Base-by-base conservation (phyloP, 805 yeast genomes). In the Kuraishia borneana region DNA sequence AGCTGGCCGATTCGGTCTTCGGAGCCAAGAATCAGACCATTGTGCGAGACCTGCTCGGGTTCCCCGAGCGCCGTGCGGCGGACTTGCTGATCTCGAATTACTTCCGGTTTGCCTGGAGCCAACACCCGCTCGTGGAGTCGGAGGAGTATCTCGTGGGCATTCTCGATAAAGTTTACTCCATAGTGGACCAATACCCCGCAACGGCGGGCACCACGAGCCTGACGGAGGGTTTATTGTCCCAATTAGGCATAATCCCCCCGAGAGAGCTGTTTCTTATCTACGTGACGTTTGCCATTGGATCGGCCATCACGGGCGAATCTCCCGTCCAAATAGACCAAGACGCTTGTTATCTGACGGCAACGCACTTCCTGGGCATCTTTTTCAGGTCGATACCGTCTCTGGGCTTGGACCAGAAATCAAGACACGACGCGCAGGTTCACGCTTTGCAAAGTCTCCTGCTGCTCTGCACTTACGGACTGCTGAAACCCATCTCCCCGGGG, bases 401-500 rank as follows among this genome's bases (percentile, higher is more conserved):
- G 1, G 32, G 30, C 13, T 16, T 18, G 13, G 26, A 25, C 13
- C 32, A 37, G 18, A 18, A 7, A 7, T 27, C 17, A 19, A 23
- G 25, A 10, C 28, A 29, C 6, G 14, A 14, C 8, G 30, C 39
- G 8, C 46, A 46, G 35, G 45, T 66, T 16, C 66, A 61, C 35
- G 47, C 60, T 9, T 43, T 65, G 18, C 68, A 60, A 38, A 61
- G 64, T 0, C 48, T 63, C 14, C 46, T 67, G 8, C 46, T 65
- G 13, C 47, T 61, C 26, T 52, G 67, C 4, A 41, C 60, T 1
- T 66, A 61, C 44, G 58, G 69, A 6, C 53, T 57, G 9, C 55
- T 67, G 67, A 51, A 69, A 32, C 72, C 72, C 0, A 52, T 66
- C 1, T 54, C 59, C 4, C 72, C 71, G 3, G 68, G 70, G 1